Evolutionary conservation across 148 eudicot species (phyloP), one percentile per base, ranked within the genome.

Genomic region (Camellia japonica): DNA sequence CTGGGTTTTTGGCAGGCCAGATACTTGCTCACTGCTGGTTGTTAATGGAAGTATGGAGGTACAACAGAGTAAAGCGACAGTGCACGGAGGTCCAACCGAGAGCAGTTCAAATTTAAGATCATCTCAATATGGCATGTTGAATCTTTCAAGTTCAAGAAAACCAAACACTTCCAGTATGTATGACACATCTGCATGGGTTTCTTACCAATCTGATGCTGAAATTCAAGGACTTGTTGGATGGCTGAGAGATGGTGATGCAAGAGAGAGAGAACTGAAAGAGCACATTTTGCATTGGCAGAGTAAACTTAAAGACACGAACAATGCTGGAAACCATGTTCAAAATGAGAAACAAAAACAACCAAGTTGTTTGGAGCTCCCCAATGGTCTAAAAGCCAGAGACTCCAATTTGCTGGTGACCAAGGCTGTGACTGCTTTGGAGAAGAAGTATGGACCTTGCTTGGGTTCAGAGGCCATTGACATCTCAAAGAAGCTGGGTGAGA

Each of bases 201-300:
- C 76, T 14, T 89, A 80, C 63, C 83, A 82, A n/a, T 83, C 84
- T 55, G 83, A 82, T 47, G 6, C 67, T 79, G 92, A 86, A 73
- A 82, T 86, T 74, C 80, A 78, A 78, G 80, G 82, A 76, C 81
- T 87, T 5, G 16, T 87, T 52, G 80, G 78, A 49, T 87, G 92
- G 89, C 79, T 89, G 59, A 83, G 76, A 30, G 83, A 73, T 44
- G 49, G 78, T 65, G 88, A 89, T 81, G 78, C 75, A 43, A 84
- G 79, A 68, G 92, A 89, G 74, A 89, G 82, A 81, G 89, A 86
- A 55, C 77, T 89, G 78, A 84, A 68, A 73, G 92, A 89, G 63
- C 79, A 81, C 23, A 84, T 89, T 54, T 75, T 82, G 68, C 80
- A 79, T 63, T 85, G 89, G 87, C 88, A 84, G 49, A 65, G 47